phyloP scores from a whole-genome alignment of 192 early-diverging fungal species.

The Mortierella claussenii region DNA sequence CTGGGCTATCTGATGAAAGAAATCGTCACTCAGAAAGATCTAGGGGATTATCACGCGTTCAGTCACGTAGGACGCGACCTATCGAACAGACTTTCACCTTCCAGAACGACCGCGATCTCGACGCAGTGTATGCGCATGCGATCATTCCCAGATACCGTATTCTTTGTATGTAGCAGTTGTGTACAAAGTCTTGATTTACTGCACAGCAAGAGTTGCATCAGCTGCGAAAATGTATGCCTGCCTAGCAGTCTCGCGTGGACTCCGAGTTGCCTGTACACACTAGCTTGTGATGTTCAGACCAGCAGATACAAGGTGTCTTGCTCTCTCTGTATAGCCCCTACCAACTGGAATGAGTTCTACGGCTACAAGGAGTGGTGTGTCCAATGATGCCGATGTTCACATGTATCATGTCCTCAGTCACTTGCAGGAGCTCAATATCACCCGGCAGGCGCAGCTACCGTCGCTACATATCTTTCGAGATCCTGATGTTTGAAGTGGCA shows the following conservation, averaged over 20 bases:
- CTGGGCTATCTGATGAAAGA: slow-evolving; percentile 67
- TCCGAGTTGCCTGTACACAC: too few relatives aligned
- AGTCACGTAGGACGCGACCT: slow-evolving; percentile 83
- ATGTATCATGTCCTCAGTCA: too few relatives aligned
- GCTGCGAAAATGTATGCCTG: slow-evolving; percentile 80
- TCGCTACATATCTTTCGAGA: too few relatives aligned
- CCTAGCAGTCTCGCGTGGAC: neutral
- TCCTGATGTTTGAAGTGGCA: too few relatives aligned
- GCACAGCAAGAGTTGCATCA: slow-evolving; percentile 91
- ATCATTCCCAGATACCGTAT: slow-evolving; percentile 91
- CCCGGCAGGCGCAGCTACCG: too few relatives aligned
- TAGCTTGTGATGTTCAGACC: too few relatives aligned
- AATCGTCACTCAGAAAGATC: slow-evolving; percentile 63
- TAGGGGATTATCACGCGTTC: slow-evolving; percentile 80
- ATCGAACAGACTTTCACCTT: slow-evolving; percentile 92
- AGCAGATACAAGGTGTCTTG: too few relatives aligned
- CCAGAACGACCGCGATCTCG: slow-evolving; percentile 79
- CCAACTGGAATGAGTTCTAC: too few relatives aligned
- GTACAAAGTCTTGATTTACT: slow-evolving; percentile 72
- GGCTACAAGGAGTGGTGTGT: too few relatives aligned
- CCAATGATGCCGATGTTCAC: slow-evolving; percentile 58
- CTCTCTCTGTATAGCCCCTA: slow-evolving; percentile 63
- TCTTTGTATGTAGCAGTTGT: slow-evolving; percentile 77
- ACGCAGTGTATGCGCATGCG: slow-evolving; percentile 79
- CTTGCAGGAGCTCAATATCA: too few relatives aligned